Conservation (phyloP, 352 stramenopile species). For the Phytophthora cajani region DNA sequence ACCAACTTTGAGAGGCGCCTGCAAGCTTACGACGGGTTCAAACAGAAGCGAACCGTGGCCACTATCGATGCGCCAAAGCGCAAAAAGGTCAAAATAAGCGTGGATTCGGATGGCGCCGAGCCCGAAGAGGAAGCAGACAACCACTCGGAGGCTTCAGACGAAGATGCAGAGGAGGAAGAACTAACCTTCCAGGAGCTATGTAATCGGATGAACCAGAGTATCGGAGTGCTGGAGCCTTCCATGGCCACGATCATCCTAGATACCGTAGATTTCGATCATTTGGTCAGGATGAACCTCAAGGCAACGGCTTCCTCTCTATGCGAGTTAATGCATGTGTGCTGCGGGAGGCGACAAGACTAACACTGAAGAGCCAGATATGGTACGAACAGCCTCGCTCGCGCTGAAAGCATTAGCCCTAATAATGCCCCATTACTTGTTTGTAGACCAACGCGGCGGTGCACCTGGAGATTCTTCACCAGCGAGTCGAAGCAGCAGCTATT, state of each 20-base stretch:
- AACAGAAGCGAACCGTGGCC: not conserved
- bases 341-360: not conserved
- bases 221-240: not conserved
- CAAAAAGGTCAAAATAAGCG: slow-evolving; percentile 1
- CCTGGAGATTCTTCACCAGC: slow-evolving; percentile 2
- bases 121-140: not conserved
- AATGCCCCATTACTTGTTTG: not conserved
- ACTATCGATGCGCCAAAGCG: not conserved
- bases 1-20: not conserved
- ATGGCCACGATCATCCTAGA: slow-evolving; percentile 2
- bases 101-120: not conserved
- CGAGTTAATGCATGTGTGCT: not conserved
- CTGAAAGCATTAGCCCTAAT: not conserved
- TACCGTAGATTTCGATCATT: slow-evolving; percentile 3
- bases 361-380: slow-evolving; percentile 3
- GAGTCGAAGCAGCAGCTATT: not conserved
- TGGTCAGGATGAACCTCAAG: slow-evolving; percentile 9
- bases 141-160: not conserved
- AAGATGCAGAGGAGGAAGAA: not conserved
- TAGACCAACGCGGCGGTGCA: slow-evolving; percentile 1
- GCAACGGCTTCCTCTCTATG: not conserved
- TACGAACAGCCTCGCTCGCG: not conserved
- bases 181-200: slow-evolving; percentile 1
- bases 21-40: not conserved
- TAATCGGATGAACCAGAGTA: not conserved